Conservation (phyloP, 1,284 basidiomycete genomes). For the Apiotrichum sp. region DNA sequence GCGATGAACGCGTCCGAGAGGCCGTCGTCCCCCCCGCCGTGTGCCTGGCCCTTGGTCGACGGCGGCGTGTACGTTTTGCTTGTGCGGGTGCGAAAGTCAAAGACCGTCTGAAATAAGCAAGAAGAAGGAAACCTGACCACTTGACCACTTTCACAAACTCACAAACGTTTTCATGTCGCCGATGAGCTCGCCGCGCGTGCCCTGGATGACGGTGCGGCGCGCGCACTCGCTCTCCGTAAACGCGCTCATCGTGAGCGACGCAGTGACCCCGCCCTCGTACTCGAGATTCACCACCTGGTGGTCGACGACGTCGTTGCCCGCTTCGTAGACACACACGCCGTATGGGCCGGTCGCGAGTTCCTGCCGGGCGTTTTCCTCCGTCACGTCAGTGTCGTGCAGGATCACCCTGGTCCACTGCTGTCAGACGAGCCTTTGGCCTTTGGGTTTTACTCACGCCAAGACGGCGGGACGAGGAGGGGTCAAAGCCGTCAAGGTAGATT, state of each 20-base stretch:
- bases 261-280: constrained; percentile 67
- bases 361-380: constrained; percentile 66
- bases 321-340: constrained; percentile 74
- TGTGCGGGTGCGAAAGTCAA: constrained; percentile 60
- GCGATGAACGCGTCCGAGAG: constrained; percentile 65
- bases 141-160: no score
- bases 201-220: constrained; percentile 69
- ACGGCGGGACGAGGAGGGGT: not conserved
- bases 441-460: not conserved
- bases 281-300: constrained; percentile 78
- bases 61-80: constrained; percentile 53
- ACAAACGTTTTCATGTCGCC: constrained; percentile 69
- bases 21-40: constrained; percentile 73
- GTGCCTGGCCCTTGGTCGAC: constrained; percentile 53
- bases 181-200: constrained; percentile 72
- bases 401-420: constrained; percentile 44
- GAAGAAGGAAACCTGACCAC: no score
- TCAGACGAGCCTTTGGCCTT: not conserved
- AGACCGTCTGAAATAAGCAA: constrained; percentile 50
- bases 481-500: constrained; percentile 27
- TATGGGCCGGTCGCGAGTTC: constrained; percentile 64
- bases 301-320: constrained; percentile 71
- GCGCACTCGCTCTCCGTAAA: constrained; percentile 57
- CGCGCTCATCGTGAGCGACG: constrained; percentile 67
- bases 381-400: constrained; percentile 63